Base-by-base conservation (phyloP, 257 asterid genomes). In the Nicotiana tabacum region DNA sequence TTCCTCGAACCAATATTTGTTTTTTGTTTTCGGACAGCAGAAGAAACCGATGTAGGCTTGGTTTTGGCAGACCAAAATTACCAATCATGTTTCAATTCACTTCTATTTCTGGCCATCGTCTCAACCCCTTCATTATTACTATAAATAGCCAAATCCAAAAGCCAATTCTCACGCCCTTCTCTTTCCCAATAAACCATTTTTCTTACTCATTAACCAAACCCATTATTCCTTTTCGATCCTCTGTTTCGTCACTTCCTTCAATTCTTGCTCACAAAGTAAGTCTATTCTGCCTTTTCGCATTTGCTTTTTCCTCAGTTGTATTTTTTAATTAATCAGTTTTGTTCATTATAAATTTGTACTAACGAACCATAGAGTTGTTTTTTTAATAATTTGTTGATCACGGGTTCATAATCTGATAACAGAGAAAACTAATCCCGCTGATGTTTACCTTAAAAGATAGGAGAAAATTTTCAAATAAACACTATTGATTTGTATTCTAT, bases 231-330 rank as follows among this genome's bases (percentile, higher is more conserved):
- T 58, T 58, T 58, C 65, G 65, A 17, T 58, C 8, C 46, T 76
- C 46, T 51, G 80, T 76, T 27, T 76, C 80, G 30, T 76, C 9
- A 51, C 43, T 61, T 21, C 43, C 58, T 39, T 46, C 39, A 39
- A 35, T 53, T 81, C 55, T 77, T 56, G 69, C 43, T 69, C 43
- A 68, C 18, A 46, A 51, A 30, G 85, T 83, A 78, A 64, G 69
- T 57, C 15, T 46, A 18, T 43, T 64, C 9, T 35, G 55, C 46
- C 21, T 72, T 72, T 43, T 43, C 24, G 11, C 27, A 37, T 29
- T 16, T 48, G 12, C 51, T 43, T 43, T 43, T 43, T 43, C 51
- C 51, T 39, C 9, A 39, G 0, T 39, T 39, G 10, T 6, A 7
- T 9, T 5, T 72, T 16, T 35, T 13, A 1, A 11, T 51, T 51